Evolutionary conservation across 2,329 filamentous ascomycete species (phyloP), one percentile per base, ranked within the genome.

Genomic region (Volutella citrinella): DNA sequence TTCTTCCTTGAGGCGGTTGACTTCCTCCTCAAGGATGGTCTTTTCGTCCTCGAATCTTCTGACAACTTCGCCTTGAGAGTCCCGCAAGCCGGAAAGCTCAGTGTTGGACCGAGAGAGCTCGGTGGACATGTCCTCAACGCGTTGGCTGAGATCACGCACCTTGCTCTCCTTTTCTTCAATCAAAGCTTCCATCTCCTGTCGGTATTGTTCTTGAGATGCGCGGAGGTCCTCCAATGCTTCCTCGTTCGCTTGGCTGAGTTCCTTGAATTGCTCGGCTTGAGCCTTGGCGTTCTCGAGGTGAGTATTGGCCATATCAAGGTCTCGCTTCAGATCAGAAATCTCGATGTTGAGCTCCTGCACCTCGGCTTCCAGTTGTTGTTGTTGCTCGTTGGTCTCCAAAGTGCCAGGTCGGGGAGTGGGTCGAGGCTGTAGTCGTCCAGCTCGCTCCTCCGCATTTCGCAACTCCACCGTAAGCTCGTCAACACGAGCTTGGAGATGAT

Each of bases 391-490:
- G 18, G 70, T 66, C n/a, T 61, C 50, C 21, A 57, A 51, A 27
- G 64, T 56, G 15, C 68, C 71, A 5, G 75, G 66, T 43, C 82
- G 70, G 3, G 82, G 73, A 1, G 81, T 87, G 5, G 85, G 83
- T 36, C 84, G 78, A n/a, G 87, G 84, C 46, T 93, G 87, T 35
- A 96, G 70, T 19, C 89, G 78, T 47, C 86, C 82, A 6, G 87
- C 75, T 31, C 89, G 84, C 61, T 97, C 93, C 59, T 97, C 89
- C 0, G 90, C 88, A 53, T 84, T 89, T 49, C 85, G 84, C 17
- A 97, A 70, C 57, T 97, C 88, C 36, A 94, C 85, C 17, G 83
- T 84, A 34, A 98, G 68, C 64, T 97, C 91, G 46, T 95, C 86
- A 4, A 95, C 87, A 37, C 90, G 79, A 20, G 82, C 78, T 59